Evolutionary conservation across 2,329 filamentous ascomycete species (phyloP), one percentile per base, ranked within the genome.

Genomic region (Magnaporthiopsis incrustans): DNA sequence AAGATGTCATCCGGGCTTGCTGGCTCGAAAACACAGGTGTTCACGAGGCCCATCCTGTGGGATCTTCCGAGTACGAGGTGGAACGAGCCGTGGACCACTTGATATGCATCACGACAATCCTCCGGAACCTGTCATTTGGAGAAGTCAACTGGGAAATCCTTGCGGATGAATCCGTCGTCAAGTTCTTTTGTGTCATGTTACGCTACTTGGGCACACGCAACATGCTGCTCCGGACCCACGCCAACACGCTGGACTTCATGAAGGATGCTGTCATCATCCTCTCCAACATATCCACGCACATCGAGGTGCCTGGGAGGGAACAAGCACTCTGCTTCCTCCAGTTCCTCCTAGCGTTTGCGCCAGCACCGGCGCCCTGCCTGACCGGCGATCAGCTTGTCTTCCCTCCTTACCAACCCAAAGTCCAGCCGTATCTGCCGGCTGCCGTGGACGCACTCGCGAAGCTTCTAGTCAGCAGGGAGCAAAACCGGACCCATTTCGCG

Each of bases 241-340:
- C 85, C 71, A 97, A 97, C 75, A 95, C 90, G 0, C 80, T 97
- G 68, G 95, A 99, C 75, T 94, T 98, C 71, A 96, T 97, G 91
- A 99, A 99, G 77, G 95, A 99, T 74, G 81, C 92, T 35, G 86
- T 98, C 65, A 89, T 92, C 22, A 87, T 96, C 68, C 81, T 99
- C 64, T 97, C 94, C 64, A 98, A 99, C 74, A 86, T 96, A 60
- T 88, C 92, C 10, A 86, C 90, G 60, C 85, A 86, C 12, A 84
- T 98, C 63, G 89, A 94, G 71, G 81, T 99, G 56, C 89, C 92
- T 1, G 89, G 89, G 26, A 88, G 90, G 67, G 93, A 98, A 72
- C 93, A 98, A 73, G 93, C 93, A 0, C 80, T 92, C 56, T 92
- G 90, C 70, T 81, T 98, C 8, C 79, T 99, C 56, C 89, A 96